These are phyloP conservation scores for Candida sanyaensis DNA, from an alignment of 1,139 yeast genomes.

Conservation along the genomic window DNA sequence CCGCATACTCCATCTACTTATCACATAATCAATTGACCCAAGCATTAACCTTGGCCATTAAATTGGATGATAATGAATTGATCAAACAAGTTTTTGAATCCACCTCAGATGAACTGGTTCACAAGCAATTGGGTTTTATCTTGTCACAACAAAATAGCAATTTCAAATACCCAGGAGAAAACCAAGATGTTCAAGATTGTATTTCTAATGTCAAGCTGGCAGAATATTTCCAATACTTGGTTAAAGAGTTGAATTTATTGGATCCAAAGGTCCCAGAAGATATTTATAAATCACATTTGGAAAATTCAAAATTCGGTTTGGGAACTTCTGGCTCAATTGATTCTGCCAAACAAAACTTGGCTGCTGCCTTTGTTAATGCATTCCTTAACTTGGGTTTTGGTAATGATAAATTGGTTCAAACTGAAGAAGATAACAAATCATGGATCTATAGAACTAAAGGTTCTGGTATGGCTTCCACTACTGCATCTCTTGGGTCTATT, in stretches of 20 bases:
- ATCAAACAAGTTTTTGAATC: constrained; percentile 77
- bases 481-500: constrained; percentile 89
- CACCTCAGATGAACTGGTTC: constrained; percentile 70
- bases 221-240: constrained; percentile 78
- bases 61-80: constrained; percentile 79
- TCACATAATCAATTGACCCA: constrained; percentile 81
- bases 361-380: constrained; percentile 92
- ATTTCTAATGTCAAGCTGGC: constrained; percentile 78
- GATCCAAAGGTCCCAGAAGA: constrained; percentile 96
- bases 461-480: constrained; percentile 89
- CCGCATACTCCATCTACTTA: constrained; percentile 88
- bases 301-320: constrained; percentile 58
- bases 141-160: constrained; percentile 86
- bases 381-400: constrained; percentile 92
- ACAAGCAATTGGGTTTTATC: constrained; percentile 89
- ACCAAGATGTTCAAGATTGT: constrained; percentile 82
- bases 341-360: constrained; percentile 93
- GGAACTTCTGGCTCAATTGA: constrained; percentile 72
- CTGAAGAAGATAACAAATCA: constrained; percentile 68
- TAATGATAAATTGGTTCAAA: constrained; percentile 76
- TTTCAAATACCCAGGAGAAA: constrained; percentile 62
- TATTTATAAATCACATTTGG: constrained; percentile 87
- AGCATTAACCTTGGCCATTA: constrained; percentile 86
- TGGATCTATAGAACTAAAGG: constrained; percentile 96
- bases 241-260: constrained; percentile 81